Evolutionary conservation across 768 basidiomycete species (phyloP).

Genomic region (Tricholoma saponaceum): DNA sequence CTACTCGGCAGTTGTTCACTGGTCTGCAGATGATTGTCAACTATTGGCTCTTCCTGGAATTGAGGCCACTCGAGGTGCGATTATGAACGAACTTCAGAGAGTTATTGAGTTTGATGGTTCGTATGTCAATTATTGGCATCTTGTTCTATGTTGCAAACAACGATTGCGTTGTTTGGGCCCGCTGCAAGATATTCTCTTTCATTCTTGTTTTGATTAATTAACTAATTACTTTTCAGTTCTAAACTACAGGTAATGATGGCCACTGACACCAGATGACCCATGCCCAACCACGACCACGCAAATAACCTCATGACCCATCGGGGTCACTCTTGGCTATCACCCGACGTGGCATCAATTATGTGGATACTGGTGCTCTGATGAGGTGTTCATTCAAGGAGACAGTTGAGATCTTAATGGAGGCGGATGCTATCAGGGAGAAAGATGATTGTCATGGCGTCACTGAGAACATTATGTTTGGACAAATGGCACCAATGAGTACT

Average conservation of each 20-base stretch:
- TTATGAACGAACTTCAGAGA: slow-evolving; percentile 88
- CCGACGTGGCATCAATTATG: slow-evolving; percentile 97
- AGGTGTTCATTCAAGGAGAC: slow-evolving; percentile 99
- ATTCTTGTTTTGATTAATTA: too few species aligned
- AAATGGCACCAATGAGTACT: slow-evolving; percentile 99
- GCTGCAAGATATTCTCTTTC: too few species aligned
- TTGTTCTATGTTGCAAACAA: slow-evolving; percentile 91
- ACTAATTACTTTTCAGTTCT: too few species aligned
- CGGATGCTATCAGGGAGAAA: slow-evolving; percentile 95
- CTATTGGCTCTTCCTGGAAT: slow-evolving; percentile 99
- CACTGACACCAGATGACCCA: too few species aligned
- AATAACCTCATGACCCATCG: slow-evolving; percentile 96
- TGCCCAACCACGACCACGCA: too few species aligned
- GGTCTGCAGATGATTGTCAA: slow-evolving; percentile 96
- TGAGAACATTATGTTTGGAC: slow-evolving; percentile 98
- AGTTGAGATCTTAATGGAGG: slow-evolving; percentile 98
- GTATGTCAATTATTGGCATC: slow-evolving; percentile 97
- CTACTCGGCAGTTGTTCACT: slow-evolving; percentile 85
- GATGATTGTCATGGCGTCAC: slow-evolving; percentile 98
- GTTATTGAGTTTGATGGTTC: slow-evolving; percentile 99
- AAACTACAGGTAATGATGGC: too few species aligned
- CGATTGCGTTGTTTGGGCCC: too few species aligned
- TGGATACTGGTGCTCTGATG: slow-evolving; percentile 98
- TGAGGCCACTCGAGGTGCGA: slow-evolving; percentile 91
- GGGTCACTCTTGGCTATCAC: slow-evolving; percentile 97